These are phyloP conservation scores for Cercospora sp. DNA, from an alignment of 2,329 filamentous ascomycete species.

Conservation along the genomic window DNA sequence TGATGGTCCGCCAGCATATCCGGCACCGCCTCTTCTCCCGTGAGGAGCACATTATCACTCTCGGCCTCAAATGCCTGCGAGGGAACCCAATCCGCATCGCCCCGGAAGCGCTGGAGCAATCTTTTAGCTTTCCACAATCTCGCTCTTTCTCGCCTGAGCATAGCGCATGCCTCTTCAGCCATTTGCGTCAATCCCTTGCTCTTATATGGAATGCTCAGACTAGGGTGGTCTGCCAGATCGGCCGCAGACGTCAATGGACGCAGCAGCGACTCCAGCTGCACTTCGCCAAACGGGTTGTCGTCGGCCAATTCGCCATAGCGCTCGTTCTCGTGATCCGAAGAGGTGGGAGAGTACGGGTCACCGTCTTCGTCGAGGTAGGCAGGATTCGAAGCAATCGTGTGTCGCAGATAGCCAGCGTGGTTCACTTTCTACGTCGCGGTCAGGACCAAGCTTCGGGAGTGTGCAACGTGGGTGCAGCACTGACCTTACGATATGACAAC, in stretches of 20 bases:
- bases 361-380: constrained; percentile 74
- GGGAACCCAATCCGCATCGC: constrained; percentile 69
- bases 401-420: constrained; percentile 70
- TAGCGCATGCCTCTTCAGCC: constrained; percentile 65
- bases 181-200: constrained; percentile 72
- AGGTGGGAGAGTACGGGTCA: constrained; percentile 42
- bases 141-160: constrained; percentile 72
- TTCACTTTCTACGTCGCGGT: constrained; percentile 61
- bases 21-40: constrained; percentile 23
- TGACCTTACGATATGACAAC: constrained; percentile 65
- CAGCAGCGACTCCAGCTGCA: constrained; percentile 53
- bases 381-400: constrained; percentile 73
- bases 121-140: constrained; percentile 74
- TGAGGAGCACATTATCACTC: constrained; percentile 47
- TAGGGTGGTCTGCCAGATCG: constrained; percentile 72
- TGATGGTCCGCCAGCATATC: constrained; percentile 27
- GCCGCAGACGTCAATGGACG: constrained; percentile 73
- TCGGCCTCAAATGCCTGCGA: constrained; percentile 54
- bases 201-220: constrained; percentile 71
- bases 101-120: constrained; percentile 69
- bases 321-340: constrained; percentile 59
- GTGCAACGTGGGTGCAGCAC: constrained; percentile 26
- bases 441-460: neutral
- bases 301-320: constrained; percentile 63
- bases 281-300: constrained; percentile 70